Evolutionary conservation across 78 protist species (phyloP).

Genomic region (Speleostelium caveatum): DNA sequence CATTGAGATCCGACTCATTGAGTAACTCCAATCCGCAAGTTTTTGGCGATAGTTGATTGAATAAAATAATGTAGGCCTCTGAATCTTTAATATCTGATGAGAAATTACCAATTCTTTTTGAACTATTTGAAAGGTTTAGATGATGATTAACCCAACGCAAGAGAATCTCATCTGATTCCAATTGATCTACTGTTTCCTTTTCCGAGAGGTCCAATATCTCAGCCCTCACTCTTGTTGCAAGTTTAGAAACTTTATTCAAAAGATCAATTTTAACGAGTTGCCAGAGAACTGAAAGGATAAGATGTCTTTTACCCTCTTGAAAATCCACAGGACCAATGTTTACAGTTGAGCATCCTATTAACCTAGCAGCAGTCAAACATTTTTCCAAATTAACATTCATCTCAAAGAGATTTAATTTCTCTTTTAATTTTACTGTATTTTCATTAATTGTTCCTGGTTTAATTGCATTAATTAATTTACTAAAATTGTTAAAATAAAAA

Average conservation of each 20-base stretch:
- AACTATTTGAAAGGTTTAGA: slow-evolving; percentile 6
- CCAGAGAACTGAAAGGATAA: slow-evolving; percentile 61
- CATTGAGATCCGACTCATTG: slow-evolving; percentile 9
- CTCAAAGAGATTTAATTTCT: slow-evolving; percentile 45
- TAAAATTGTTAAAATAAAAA: background rate
- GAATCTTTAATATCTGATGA: slow-evolving; percentile 75
- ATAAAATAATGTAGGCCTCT: slow-evolving; percentile 37
- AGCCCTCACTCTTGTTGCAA: slow-evolving; percentile 59
- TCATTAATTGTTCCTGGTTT: slow-evolving; percentile 56
- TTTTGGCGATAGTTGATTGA: slow-evolving; percentile 66
- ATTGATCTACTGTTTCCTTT: slow-evolving; percentile 21
- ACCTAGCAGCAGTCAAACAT: slow-evolving; percentile 47
- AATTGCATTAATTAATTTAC: slow-evolving; percentile 73
- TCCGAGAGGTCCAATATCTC: slow-evolving; percentile 36
- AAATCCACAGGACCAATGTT: slow-evolving; percentile 78
- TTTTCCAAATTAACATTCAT: slow-evolving; percentile 64
- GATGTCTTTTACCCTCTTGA: slow-evolving; percentile 73
- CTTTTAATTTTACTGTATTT: slow-evolving; percentile 17
- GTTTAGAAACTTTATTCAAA: slow-evolving; percentile 54
- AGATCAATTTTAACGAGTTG: slow-evolving; percentile 71
- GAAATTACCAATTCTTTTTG: slow-evolving; percentile 22
- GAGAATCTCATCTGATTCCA: slow-evolving; percentile 69
- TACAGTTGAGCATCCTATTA: slow-evolving; percentile 38
- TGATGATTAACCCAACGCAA: slow-evolving; percentile 80
- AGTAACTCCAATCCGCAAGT: slow-evolving; percentile 38